Percentiles rank a stretch among this genome's conserved stretches.
These are phyloP conservation scores for Cercospora berteroae DNA, from an alignment of 2,329 filamentous ascomycete species.

Conservation along the genomic window DNA sequence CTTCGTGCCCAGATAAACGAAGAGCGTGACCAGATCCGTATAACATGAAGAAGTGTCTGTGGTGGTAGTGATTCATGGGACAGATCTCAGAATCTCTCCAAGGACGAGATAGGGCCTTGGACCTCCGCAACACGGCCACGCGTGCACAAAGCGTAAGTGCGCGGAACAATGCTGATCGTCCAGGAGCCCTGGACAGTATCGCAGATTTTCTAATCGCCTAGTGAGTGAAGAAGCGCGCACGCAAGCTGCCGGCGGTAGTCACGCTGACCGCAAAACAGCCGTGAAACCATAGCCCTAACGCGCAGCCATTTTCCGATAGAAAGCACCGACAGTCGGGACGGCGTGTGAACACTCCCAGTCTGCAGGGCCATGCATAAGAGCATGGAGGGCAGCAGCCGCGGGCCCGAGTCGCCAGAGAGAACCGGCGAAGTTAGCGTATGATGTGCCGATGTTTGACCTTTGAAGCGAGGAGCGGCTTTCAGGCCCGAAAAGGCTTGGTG, in stretches of 20 bases:
- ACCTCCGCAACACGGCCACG: not conserved
- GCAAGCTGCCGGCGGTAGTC: not conserved
- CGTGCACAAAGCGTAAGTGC: not conserved
- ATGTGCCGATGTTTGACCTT: conserved; percentile 4
- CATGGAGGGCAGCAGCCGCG: not conserved
- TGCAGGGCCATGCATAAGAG: not conserved
- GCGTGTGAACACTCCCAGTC: not conserved
- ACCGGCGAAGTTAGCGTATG: not conserved
- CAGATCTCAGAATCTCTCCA: not conserved
- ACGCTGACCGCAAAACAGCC: not conserved
- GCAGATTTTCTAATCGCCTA: not conserved
- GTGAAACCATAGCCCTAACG: not conserved
- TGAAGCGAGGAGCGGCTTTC: conserved; percentile 1
- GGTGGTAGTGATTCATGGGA: not conserved
- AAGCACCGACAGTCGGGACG: not conserved
- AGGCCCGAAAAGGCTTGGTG: not conserved
- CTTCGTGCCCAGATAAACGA: not conserved
- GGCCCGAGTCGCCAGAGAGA: not conserved
- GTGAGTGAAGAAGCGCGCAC: conserved; percentile 1
- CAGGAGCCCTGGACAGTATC: not conserved
- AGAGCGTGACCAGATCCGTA: not conserved
- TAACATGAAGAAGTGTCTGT: not conserved
- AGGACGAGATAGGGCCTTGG: not conserved
- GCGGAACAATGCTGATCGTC: not conserved
- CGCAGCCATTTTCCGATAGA: not conserved